Evolutionary conservation across 495 filamentous ascomycete genomes (phyloP).

Genomic region (Aspergillus sclerotioniger): DNA sequence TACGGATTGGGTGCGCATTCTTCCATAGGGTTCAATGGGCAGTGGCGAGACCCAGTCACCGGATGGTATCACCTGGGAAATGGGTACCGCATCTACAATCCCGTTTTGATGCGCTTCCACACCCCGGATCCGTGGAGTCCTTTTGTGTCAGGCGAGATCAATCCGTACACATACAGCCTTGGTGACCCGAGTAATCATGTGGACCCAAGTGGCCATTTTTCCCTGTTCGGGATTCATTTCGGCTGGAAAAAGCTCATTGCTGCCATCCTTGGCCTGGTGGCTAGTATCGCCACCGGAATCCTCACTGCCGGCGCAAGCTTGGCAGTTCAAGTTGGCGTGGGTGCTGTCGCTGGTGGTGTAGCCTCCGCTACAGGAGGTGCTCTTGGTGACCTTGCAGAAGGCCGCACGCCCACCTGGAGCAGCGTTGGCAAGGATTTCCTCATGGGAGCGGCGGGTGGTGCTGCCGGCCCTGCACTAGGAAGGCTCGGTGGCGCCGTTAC

Average conservation of each 20-base stretch:
- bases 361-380: neutral
- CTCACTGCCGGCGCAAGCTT: conserved; percentile 6
- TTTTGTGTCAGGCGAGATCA: conserved; percentile 13
- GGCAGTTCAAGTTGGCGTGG: conserved; percentile 4
- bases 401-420: conserved; percentile 1
- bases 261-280: neutral
- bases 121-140: conserved; percentile 12
- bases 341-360: neutral
- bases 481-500: neutral
- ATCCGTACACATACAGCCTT: conserved; percentile 10
- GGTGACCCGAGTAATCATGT: conserved; percentile 7
- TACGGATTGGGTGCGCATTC: neutral
- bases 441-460: neutral
- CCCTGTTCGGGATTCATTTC: neutral
- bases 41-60: conserved; percentile 14
- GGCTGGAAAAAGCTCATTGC: conserved; percentile 2
- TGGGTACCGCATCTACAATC: conserved; percentile 12
- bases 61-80: conserved; percentile 14
- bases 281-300: neutral
- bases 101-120: conserved; percentile 9
- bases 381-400: neutral
- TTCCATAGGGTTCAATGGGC: conserved; percentile 8
- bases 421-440: neutral
- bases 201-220: conserved; percentile 3
- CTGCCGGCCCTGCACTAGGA: neutral